Conservation (phyloP, 345 rosid species). For the Salix koriyanagi region DNA sequence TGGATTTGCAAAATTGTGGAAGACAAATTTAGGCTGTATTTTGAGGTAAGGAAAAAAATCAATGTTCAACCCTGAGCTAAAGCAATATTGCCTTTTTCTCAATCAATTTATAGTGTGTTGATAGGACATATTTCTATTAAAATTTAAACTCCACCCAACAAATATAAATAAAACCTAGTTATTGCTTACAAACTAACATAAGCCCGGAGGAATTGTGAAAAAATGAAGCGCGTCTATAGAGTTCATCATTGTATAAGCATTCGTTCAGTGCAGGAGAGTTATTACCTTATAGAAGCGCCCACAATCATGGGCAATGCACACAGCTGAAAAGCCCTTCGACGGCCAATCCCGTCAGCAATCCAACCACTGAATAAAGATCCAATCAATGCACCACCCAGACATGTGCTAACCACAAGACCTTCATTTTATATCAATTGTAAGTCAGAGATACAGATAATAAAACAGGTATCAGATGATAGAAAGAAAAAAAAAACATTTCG, state of each 20-base stretch:
- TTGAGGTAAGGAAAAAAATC: no score
- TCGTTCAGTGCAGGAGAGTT: slow-evolving; percentile 5
- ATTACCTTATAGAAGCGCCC: slow-evolving; percentile 79
- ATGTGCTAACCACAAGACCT: slow-evolving; percentile 94
- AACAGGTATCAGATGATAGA: not conserved
- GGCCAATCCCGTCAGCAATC: slow-evolving; percentile 78
- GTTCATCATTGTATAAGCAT: not conserved
- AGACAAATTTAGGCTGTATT: no score
- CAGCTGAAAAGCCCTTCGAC: slow-evolving; percentile 86
- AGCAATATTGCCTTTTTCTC: not conserved
- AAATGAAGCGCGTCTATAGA: not conserved
- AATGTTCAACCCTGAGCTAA: not conserved
- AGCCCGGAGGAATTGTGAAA: not conserved
- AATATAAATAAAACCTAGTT: not conserved
- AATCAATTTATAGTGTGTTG: no score
- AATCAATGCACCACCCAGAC: slow-evolving; percentile 79
- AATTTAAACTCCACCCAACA: not conserved
- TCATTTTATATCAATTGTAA: slow-evolving; percentile 16
- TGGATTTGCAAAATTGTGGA: not conserved
- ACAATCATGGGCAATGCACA: slow-evolving; percentile 83
- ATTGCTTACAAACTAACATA: no score
- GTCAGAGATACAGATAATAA: not conserved
- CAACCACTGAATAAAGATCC: slow-evolving; percentile 86
- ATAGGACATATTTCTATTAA: no score
- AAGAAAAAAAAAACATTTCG: not conserved